A percentile compares a stretch with the other conserved stretches of the same genome.
These are phyloP conservation scores for Hysterium pulicare DNA, from an alignment of 2,329 filamentous ascomycete genomes.

Conservation along the genomic window DNA sequence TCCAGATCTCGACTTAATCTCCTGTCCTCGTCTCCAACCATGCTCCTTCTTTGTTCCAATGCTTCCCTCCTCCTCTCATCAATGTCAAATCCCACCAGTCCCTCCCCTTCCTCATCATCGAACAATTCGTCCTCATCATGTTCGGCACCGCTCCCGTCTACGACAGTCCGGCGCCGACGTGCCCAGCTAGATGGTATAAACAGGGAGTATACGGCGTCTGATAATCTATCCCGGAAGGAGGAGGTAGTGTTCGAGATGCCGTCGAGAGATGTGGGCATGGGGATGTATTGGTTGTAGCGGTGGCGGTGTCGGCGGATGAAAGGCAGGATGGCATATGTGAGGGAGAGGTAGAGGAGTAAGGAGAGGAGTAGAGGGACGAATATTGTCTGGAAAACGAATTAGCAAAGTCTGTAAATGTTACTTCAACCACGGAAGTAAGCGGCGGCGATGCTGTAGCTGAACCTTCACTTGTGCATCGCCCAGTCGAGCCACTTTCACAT, in stretches of 20 bases:
- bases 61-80: conserved; percentile 36
- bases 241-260: conserved; percentile 22
- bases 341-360: conserved; percentile 40
- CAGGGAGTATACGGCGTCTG: conserved; percentile 32
- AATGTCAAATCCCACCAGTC: conserved; percentile 45
- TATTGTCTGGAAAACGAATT: conserved; percentile 33
- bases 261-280: conserved; percentile 30
- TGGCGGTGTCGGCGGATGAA: conserved; percentile 43
- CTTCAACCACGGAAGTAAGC: no score
- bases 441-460: no score
- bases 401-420: no score
- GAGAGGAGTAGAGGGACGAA: conserved; percentile 46
- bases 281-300: conserved; percentile 44
- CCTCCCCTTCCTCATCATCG: conserved; percentile 46
- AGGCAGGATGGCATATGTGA: conserved; percentile 42
- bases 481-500: no score
- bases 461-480: neutral
- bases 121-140: conserved; percentile 40
- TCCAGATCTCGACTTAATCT: conserved; percentile 77
- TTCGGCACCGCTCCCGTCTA: conserved; percentile 26
- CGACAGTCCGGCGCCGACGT: conserved; percentile 18
- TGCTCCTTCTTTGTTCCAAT: conserved; percentile 37
- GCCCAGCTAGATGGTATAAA: conserved; percentile 31
- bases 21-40: conserved; percentile 48
- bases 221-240: conserved; percentile 27